A percentile compares a stretch with the other conserved stretches of the same genome.
Conservation (phyloP, 2,329 filamentous ascomycete species). For the Zymoseptoria ardabiliae region DNA sequence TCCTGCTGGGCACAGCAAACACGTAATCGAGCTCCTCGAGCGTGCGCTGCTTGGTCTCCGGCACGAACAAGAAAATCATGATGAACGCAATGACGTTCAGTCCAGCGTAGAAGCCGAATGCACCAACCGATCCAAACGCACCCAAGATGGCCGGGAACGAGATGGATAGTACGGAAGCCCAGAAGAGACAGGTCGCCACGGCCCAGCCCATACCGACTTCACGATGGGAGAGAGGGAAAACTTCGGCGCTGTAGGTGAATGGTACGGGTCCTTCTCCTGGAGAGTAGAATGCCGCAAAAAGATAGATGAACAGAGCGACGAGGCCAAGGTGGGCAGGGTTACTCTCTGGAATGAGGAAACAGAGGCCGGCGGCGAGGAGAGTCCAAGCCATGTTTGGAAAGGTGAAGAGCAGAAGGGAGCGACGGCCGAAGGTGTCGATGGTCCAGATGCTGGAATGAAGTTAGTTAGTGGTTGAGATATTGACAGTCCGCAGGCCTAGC, state of each 20-base stretch:
- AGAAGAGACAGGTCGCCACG: slow-evolving; percentile 58
- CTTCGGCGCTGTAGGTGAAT: slow-evolving; percentile 62
- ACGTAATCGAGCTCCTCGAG: slow-evolving; percentile 46
- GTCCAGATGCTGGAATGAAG: slow-evolving; percentile 30
- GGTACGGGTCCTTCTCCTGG: slow-evolving; percentile 50
- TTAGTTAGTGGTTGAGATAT: too few species aligned
- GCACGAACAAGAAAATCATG: slow-evolving; percentile 45
- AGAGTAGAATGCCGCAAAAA: slow-evolving; percentile 40
- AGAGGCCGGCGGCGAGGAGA: slow-evolving; percentile 43
- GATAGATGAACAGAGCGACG: slow-evolving; percentile 45
- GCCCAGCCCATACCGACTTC: slow-evolving; percentile 66
- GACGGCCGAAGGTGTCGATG: slow-evolving; percentile 32
- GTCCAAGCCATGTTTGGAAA: slow-evolving; percentile 43
- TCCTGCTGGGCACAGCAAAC: slow-evolving; percentile 44
- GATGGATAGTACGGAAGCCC: slow-evolving; percentile 44
- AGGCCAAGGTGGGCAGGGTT: slow-evolving; percentile 29
- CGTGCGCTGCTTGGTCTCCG: slow-evolving; percentile 44
- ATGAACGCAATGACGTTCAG: slow-evolving; percentile 50
- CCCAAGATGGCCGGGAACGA: slow-evolving; percentile 43
- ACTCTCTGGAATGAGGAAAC: slow-evolving; percentile 29
- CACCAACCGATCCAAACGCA: slow-evolving; percentile 46
- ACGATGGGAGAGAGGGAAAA: slow-evolving; percentile 62
- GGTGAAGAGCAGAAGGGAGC: slow-evolving; percentile 32
- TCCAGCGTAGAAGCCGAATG: slow-evolving; percentile 51
- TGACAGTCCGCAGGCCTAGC: too few species aligned